phyloP scores from a whole-genome alignment of 106 monocot species.

The Dendrobium huoshanense region DNA sequence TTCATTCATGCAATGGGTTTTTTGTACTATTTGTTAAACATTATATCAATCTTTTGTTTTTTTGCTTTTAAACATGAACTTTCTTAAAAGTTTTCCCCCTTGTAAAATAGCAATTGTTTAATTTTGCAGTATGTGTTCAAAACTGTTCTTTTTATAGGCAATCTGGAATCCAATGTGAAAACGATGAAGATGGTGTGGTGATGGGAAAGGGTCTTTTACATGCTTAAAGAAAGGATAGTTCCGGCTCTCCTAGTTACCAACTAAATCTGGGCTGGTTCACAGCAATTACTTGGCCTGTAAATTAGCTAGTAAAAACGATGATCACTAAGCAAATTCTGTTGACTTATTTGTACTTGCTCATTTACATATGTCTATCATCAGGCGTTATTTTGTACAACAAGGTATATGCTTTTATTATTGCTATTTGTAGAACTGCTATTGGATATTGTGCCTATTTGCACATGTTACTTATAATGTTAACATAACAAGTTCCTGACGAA shows the following conservation, averaged over 20 bases:
- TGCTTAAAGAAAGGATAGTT: not conserved
- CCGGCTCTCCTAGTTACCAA: not conserved
- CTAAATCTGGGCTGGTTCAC: not conserved
- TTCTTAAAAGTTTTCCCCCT: not conserved
- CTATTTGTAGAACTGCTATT: not conserved
- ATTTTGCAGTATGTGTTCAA: not conserved
- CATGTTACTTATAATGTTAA: not conserved
- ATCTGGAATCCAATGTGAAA: not conserved
- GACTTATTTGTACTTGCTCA: constrained; percentile 56
- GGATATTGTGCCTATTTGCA: not conserved
- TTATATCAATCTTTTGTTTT: not conserved
- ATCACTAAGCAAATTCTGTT: constrained; percentile 43
- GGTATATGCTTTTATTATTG: constrained; percentile 16
- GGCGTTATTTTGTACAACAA: constrained; percentile 77
- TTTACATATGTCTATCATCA: constrained; percentile 64
- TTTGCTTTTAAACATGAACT: not conserved
- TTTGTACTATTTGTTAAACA: not conserved
- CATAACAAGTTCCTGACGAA: not conserved
- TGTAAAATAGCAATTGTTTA: not conserved
- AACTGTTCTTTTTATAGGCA: not conserved
- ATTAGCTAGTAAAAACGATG: constrained; percentile 16
- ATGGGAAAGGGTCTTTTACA: not conserved
- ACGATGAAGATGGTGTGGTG: constrained; percentile 2
- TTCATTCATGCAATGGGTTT: not conserved
- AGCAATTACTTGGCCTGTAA: not conserved